Conservation (phyloP, 345 rosid genomes). For the Acer yangbiense region DNA sequence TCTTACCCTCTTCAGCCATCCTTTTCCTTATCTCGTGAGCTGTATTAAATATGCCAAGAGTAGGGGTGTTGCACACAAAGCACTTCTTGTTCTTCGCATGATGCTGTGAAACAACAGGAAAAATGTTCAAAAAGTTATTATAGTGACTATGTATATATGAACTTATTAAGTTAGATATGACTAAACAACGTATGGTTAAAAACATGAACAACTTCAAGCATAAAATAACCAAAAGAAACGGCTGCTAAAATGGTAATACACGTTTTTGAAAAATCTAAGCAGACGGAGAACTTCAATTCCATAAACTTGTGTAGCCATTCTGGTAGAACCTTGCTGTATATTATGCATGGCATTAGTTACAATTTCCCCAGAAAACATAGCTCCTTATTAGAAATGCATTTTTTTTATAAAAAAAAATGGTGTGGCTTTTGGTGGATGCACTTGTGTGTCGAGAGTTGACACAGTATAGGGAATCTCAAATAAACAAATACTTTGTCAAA, state of each 20-base stretch:
- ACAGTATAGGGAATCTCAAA: not conserved
- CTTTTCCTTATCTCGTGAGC: conserved; percentile 72
- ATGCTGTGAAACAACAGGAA: conserved; percentile 51
- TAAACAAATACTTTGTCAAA: not conserved
- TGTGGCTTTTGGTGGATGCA: not conserved
- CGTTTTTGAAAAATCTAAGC: not conserved
- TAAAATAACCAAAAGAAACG: not conserved
- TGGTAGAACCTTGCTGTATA: not conserved
- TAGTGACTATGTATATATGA: not conserved
- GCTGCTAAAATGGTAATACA: not conserved
- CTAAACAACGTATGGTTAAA: not conserved
- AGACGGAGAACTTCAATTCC: not conserved
- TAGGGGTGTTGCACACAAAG: conserved; percentile 85
- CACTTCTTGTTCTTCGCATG: conserved; percentile 90
- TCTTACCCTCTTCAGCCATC: conserved; percentile 48
- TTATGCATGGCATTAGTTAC: not conserved
- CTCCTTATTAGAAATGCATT: not conserved
- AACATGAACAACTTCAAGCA: not conserved
- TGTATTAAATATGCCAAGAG: conserved; percentile 75
- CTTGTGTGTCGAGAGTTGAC: not conserved
- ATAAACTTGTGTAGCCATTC: not conserved
- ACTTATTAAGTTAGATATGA: not conserved
- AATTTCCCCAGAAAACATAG: not conserved
- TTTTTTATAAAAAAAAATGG: not conserved
- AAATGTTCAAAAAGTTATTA: not conserved